These are phyloP conservation scores for Grosmannia clavigera DNA, from an alignment of 2,329 filamentous ascomycete species.

Conservation along the genomic window DNA sequence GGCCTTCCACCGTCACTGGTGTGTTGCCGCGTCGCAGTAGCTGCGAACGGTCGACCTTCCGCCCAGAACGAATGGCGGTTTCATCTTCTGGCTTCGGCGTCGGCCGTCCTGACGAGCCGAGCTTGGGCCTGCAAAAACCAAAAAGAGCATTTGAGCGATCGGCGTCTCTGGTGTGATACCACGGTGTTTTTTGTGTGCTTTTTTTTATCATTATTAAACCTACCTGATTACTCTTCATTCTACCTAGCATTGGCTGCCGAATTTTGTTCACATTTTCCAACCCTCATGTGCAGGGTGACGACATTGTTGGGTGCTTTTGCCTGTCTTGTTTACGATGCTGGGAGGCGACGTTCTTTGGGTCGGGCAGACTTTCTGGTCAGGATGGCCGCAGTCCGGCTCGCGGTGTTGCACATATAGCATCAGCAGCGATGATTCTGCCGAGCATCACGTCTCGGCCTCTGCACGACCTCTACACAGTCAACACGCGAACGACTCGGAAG, in stretches of 20 bases:
- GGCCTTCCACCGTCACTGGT: constrained; percentile 98
- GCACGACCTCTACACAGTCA: neutral
- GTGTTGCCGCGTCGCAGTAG: constrained; percentile 57
- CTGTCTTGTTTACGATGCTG: neutral
- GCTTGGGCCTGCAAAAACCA: neutral
- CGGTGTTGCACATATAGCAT: neutral
- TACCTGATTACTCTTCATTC: neutral
- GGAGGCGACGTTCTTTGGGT: neutral
- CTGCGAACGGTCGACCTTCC: too few species aligned
- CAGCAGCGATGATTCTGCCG: neutral
- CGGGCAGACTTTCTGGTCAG: neutral
- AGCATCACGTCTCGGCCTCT: neutral
- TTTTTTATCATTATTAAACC: neutral
- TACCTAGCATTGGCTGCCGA: constrained; percentile 1
- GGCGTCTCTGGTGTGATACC: constrained; percentile 11
- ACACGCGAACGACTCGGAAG: neutral
- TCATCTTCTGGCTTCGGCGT: neutral
- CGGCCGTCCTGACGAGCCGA: neutral
- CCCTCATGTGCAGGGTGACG: neutral
- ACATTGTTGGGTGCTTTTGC: constrained; percentile 11
- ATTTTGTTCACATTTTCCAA: constrained; percentile 1
- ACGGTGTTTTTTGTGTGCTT: constrained; percentile 5
- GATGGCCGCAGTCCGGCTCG: neutral
- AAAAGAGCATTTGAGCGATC: constrained; percentile 7
- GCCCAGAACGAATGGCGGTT: neutral